These are phyloP conservation scores for Gamarada debralockiae DNA, from an alignment of 495 filamentous ascomycete genomes.

Conservation along the genomic window DNA sequence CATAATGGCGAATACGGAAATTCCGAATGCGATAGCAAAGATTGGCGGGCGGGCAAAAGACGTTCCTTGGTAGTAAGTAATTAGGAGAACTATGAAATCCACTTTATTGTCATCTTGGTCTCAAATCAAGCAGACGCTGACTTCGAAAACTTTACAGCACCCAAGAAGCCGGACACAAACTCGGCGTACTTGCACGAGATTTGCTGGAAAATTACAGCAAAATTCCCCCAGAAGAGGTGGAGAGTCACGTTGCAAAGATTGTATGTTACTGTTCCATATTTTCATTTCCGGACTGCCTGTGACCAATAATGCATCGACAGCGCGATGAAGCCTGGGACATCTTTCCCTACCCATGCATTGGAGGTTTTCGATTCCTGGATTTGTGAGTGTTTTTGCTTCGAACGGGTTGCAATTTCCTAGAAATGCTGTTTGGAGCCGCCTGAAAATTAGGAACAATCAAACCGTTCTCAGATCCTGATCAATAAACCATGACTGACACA, in stretches of 20 bases:
- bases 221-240: constrained; percentile 23
- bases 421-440: no score
- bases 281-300: not conserved
- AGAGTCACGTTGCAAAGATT: constrained; percentile 23
- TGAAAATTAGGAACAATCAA: no score
- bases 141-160: no score
- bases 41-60: constrained; percentile 1
- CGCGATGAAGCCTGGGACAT: constrained; percentile 35
- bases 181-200: constrained; percentile 8
- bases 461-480: no score
- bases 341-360: constrained; percentile 39
- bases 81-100: no score
- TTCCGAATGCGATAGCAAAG: constrained; percentile 1
- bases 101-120: no score
- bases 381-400: constrained; percentile 21
- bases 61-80: constrained; percentile 10
- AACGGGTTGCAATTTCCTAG: not conserved
- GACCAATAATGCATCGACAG: constrained; percentile 16
- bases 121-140: no score
- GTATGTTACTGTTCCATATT: constrained; percentile 9
- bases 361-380: constrained; percentile 36
- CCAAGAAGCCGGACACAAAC: constrained; percentile 1
- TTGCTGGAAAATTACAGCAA: constrained; percentile 27
- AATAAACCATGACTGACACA: not conserved
- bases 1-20: no score